Conservation (phyloP, 2,329 filamentous ascomycete species). For the Xenoacremonium recifei region DNA sequence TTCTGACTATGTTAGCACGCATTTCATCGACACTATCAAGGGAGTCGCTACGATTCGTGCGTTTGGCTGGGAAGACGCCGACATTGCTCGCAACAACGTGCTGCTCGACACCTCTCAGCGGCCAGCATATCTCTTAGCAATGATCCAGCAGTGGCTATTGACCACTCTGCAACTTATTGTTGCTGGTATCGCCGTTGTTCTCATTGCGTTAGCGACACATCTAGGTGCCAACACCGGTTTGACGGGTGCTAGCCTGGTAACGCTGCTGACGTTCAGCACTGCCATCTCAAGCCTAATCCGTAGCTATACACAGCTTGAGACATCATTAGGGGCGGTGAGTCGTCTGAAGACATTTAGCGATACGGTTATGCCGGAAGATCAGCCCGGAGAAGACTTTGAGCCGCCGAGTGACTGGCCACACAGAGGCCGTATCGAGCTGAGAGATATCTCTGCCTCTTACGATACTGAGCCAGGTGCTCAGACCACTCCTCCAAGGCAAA, state of each 20-base stretch:
- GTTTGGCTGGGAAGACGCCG: constrained; percentile 45
- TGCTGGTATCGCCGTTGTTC: constrained; percentile 43
- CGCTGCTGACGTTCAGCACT: constrained; percentile 33
- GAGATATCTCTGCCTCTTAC: constrained; percentile 34
- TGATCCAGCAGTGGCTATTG: constrained; percentile 57
- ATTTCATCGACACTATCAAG: constrained; percentile 56
- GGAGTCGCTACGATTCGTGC: constrained; percentile 57
- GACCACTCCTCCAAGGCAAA: not conserved
- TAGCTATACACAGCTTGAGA: constrained; percentile 22
- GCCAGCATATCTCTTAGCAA: constrained; percentile 56
- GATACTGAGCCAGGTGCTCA: constrained; percentile 7
- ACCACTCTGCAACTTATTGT: constrained; percentile 51
- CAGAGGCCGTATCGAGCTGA: constrained; percentile 28
- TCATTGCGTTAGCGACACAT: constrained; percentile 48
- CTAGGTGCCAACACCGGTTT: constrained; percentile 35
- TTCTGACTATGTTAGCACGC: constrained; percentile 28
- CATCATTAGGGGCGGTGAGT: constrained; percentile 19
- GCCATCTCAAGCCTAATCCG: constrained; percentile 17
- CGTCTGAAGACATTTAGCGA: constrained; percentile 22
- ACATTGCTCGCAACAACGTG: constrained; percentile 40
- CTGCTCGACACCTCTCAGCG: constrained; percentile 55
- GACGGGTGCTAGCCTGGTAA: constrained; percentile 38
- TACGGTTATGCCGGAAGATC: constrained; percentile 22
- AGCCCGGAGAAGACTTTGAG: constrained; percentile 15
- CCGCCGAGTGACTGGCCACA: constrained; percentile 30